phyloP scores from a whole-genome alignment of 306 rosid genomes.

The Cucurbita maxima region DNA sequence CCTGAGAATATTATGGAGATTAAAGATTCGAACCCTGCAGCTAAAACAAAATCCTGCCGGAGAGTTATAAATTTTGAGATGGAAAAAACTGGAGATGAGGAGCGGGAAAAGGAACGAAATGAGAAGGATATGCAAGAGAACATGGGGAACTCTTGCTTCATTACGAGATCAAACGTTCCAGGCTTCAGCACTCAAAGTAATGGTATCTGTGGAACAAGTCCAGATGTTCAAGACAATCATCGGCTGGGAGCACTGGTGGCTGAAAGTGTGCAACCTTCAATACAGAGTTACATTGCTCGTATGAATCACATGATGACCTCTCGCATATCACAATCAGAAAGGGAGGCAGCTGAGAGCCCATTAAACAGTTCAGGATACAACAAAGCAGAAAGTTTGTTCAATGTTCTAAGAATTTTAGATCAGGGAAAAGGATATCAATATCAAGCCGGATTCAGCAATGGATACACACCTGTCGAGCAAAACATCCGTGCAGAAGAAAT shows the following conservation, averaged over 20 bases:
- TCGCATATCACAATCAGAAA: constrained; percentile 9
- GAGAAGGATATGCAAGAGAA: constrained; percentile 29
- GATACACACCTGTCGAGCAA: constrained; percentile 18
- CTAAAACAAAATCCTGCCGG: constrained; percentile 37
- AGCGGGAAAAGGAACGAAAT: constrained; percentile 14
- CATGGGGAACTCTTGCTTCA: constrained; percentile 9
- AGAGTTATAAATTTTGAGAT: constrained; percentile 47
- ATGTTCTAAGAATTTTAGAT: constrained; percentile 13
- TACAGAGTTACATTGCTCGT: constrained; percentile 11
- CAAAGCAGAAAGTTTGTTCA: constrained; percentile 12
- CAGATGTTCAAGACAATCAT: constrained; percentile 12
- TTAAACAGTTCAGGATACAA: constrained; percentile 14
- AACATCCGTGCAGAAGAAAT: constrained; percentile 14
- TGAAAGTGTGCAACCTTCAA: constrained; percentile 21
- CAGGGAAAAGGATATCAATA: constrained; percentile 17
- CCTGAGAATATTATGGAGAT: constrained; percentile 20
- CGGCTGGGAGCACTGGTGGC: constrained; percentile 11
- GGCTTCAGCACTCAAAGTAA: constrained; percentile 15
- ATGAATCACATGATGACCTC: constrained; percentile 16
- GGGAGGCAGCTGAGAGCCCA: constrained; percentile 18
- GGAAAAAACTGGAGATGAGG: constrained; percentile 25
- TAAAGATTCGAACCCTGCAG: constrained; percentile 9
- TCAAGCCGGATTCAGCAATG: constrained; percentile 18
- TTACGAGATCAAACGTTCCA: constrained; percentile 16
- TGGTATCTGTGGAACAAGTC: constrained; percentile 10